Percentiles rank a stretch among this genome's conserved stretches.
Evolutionary conservation across 257 asterid genomes (phyloP).

Genomic region (Vinca minor): DNA sequence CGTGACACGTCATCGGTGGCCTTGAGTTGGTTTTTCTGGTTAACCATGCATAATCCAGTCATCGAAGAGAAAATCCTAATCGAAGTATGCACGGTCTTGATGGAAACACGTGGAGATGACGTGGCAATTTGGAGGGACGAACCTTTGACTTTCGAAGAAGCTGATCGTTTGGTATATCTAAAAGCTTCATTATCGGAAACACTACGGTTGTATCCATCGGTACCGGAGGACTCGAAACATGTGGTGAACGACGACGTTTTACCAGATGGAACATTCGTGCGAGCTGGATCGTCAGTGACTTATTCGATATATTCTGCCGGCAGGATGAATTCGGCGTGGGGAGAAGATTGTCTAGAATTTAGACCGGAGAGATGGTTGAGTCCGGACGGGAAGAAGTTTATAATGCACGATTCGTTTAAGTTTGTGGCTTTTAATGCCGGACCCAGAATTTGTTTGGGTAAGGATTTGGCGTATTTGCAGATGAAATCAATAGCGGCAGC

Average conservation of each 20-base stretch:
- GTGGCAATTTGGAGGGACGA: conserved; percentile 45
- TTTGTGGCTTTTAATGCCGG: conserved; percentile 92
- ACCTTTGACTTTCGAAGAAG: conserved; percentile 60
- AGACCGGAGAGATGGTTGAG: conserved; percentile 81
- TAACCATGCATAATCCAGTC: conserved; percentile 51
- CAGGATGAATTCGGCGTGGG: conserved; percentile 76
- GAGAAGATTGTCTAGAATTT: conserved; percentile 71
- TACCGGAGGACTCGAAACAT: conserved; percentile 85
- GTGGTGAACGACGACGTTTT: conserved; percentile 66
- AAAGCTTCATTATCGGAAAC: conserved; percentile 81
- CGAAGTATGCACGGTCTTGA: conserved; percentile 54
- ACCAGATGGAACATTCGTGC: conserved; percentile 82
- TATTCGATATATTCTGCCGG: conserved; percentile 88
- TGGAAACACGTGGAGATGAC: conserved; percentile 58
- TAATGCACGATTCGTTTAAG: conserved; percentile 60
- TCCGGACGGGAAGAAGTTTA: conserved; percentile 31
- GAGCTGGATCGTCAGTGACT: conserved; percentile 79
- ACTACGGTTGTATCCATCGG: conserved; percentile 75
- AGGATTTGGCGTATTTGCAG: conserved; percentile 74
- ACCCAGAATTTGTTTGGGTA: conserved; percentile 79
- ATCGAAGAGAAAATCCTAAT: conserved; percentile 46
- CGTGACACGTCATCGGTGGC: conserved; percentile 94
- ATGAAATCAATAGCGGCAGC: conserved; percentile 92
- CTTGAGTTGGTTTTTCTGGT: conserved; percentile 92
- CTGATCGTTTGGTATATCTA: conserved; percentile 57